These are phyloP conservation scores for Chaetomium globosum DNA, from an alignment of 2,329 filamentous ascomycete species.

Conservation along the genomic window DNA sequence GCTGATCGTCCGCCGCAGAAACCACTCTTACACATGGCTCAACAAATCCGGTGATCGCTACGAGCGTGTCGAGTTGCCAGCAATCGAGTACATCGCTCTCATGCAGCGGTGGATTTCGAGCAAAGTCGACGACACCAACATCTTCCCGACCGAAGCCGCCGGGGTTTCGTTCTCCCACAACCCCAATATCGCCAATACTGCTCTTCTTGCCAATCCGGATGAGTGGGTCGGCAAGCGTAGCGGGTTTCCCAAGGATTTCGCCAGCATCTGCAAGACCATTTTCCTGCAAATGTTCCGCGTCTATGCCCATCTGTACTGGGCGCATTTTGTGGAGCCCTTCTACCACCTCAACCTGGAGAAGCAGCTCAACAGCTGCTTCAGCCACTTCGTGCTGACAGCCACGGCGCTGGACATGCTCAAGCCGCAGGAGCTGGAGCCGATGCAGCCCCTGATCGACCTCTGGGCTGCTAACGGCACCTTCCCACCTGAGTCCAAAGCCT, in stretches of 20 bases:
- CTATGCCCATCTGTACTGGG: constrained; percentile 87
- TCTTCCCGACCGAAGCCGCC: constrained; percentile 76
- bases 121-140: constrained; percentile 75
- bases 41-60: constrained; percentile 62
- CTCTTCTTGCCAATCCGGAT: constrained; percentile 52
- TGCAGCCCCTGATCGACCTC: constrained; percentile 78
- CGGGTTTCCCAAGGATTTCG: constrained; percentile 77
- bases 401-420: constrained; percentile 70
- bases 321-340: constrained; percentile 74
- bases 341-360: constrained; percentile 70
- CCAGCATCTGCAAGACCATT: constrained; percentile 76
- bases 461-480: constrained; percentile 78
- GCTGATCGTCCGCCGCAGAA: constrained; percentile 46
- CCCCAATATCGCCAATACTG: constrained; percentile 53
- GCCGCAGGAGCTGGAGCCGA: constrained; percentile 78
- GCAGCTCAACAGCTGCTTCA: constrained; percentile 72
- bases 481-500: constrained; percentile 62
- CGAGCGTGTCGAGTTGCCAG: constrained; percentile 76
- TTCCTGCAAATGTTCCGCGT: constrained; percentile 90
- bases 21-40: constrained; percentile 83
- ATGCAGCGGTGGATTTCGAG: constrained; percentile 86
- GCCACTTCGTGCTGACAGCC: constrained; percentile 69
- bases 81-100: constrained; percentile 78
- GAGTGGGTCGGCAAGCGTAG: constrained; percentile 79
- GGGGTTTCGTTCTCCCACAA: constrained; percentile 57